Conservation (phyloP, 2,329 filamentous ascomycete species). For the Epichloe festucae region DNA sequence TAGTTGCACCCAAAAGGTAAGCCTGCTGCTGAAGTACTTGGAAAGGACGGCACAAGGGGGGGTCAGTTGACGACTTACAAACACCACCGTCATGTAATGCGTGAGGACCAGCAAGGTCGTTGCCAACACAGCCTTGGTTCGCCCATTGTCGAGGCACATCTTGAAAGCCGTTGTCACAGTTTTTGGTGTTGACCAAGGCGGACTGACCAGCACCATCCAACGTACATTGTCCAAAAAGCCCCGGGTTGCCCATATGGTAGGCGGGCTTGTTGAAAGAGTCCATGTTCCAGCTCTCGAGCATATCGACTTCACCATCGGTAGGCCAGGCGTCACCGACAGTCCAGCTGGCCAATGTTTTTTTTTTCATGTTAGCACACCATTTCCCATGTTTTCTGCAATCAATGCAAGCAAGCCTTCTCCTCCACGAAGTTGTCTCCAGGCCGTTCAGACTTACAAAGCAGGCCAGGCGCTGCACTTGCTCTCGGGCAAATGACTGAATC, state of each 20-base stretch:
- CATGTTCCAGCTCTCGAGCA: slow-evolving; percentile 53
- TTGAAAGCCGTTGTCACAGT: slow-evolving; percentile 29
- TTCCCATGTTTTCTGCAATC: too few relatives aligned
- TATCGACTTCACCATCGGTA: slow-evolving; percentile 49
- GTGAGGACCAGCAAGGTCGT: slow-evolving; percentile 26
- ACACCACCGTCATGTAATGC: slow-evolving; percentile 26
- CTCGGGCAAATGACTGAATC: slow-evolving; percentile 56
- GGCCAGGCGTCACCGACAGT: slow-evolving; percentile 44
- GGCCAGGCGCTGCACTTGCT: slow-evolving; percentile 60
- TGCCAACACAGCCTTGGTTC: slow-evolving; percentile 28
- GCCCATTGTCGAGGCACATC: slow-evolving; percentile 16
- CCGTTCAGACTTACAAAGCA: slow-evolving; percentile 36
- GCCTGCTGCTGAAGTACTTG: background rate
- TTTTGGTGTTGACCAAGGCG: slow-evolving; percentile 18
- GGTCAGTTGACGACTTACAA: slow-evolving; percentile 21
- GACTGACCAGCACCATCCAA: slow-evolving; percentile 19
- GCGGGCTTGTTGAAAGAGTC: slow-evolving; percentile 16
- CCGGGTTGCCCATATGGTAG: slow-evolving; percentile 35
- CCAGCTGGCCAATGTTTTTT: slow-evolving; percentile 23
- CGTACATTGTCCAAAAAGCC: slow-evolving; percentile 21
- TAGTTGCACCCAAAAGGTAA: slow-evolving; percentile 11
- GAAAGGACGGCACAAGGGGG: too few relatives aligned
- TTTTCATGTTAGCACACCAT: background rate
- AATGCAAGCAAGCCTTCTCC: too few relatives aligned
- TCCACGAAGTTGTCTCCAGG: too few relatives aligned